Conservation (phyloP, 805 yeast species). For the Yarrowia sp. region DNA sequence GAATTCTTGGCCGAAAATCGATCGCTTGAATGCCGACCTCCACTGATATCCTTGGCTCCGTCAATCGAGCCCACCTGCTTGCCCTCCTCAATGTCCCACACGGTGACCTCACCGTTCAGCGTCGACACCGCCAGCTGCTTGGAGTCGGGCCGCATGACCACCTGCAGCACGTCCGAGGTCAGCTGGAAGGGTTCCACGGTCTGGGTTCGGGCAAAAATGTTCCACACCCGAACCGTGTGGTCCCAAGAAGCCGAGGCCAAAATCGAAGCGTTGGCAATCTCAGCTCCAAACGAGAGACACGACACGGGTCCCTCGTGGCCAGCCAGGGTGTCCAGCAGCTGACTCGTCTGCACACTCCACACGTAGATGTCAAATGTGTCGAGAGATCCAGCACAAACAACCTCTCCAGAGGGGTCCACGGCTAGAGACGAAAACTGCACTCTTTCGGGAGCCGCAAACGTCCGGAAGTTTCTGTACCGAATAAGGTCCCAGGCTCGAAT, state of each 20-base stretch:
- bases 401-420: constrained; percentile 96
- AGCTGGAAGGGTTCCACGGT: constrained; percentile 90
- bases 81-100: constrained; percentile 84
- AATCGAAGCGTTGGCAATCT: constrained; percentile 60
- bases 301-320: constrained; percentile 98
- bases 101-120: constrained; percentile 82
- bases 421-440: constrained; percentile 88
- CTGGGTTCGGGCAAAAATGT: constrained; percentile 83
- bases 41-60: constrained; percentile 82
- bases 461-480: constrained; percentile 90
- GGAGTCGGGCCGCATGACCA: constrained; percentile 92
- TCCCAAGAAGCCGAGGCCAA: constrained; percentile 97
- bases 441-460: constrained; percentile 89
- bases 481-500: constrained; percentile 96
- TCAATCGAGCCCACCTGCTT: constrained; percentile 84
- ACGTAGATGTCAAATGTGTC: constrained; percentile 91
- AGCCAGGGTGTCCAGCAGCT: constrained; percentile 80
- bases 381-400: constrained; percentile 91
- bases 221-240: constrained; percentile 92
- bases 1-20: constrained; percentile 82
- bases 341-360: constrained; percentile 98
- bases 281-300: constrained; percentile 81
- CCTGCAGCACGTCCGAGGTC: constrained; percentile 79
- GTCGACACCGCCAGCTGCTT: constrained; percentile 87
- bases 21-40: constrained; percentile 84